Base-by-base conservation (phyloP, 768 basidiomycete species). In the Epithele typhae region DNA sequence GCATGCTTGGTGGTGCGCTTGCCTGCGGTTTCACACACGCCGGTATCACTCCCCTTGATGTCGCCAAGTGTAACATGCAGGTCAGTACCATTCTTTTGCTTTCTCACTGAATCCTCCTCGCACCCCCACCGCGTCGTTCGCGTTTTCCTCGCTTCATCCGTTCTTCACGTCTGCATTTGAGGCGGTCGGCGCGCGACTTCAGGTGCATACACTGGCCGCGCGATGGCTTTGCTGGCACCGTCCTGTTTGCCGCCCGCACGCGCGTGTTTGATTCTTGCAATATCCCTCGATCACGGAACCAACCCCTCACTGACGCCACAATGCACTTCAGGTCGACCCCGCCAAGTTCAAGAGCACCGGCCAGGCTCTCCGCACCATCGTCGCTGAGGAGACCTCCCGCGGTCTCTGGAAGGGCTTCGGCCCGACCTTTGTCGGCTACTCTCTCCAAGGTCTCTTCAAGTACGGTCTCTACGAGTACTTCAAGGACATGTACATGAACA, bases 381-480 rank as follows among this genome's bases (percentile, higher is more conserved):
- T 87, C 45, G 79, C 78, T 34, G 89, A 91, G 65, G 88, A 94
- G 68, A 89, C 93, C 59, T 68, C 82, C 50, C 80, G 67, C 32
- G 94, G 91, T 67, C 81, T 96, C 68, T 87, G 92, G 83, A 97
- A 95, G 69, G 94, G 94, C 60, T 74, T 96, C 64, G 89, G 89
- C 30, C 94, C 94, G 44, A 97, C 94, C 49, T 74, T 92, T 53
- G 75, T 95, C 68, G 92, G 94, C 54, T 94, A 94, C 75, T 90
- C 91, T 8, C 78, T 92, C 59, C 94, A 96, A 73, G 94, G 94
- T 65, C 84, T 93, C 81, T 92, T 95, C 86, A 97, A 97, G 72
- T 96, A 91, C 68, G 94, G 94, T 73, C 88, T 94, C 66, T 96
- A 96, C 67, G 93, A 97, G 71, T 67, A 87, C 63, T 97, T 94